Evolutionary conservation across 1,139 yeast species (phyloP), one percentile per base, ranked within the genome.

Genomic region (Yamadazyma dushanensis): DNA sequence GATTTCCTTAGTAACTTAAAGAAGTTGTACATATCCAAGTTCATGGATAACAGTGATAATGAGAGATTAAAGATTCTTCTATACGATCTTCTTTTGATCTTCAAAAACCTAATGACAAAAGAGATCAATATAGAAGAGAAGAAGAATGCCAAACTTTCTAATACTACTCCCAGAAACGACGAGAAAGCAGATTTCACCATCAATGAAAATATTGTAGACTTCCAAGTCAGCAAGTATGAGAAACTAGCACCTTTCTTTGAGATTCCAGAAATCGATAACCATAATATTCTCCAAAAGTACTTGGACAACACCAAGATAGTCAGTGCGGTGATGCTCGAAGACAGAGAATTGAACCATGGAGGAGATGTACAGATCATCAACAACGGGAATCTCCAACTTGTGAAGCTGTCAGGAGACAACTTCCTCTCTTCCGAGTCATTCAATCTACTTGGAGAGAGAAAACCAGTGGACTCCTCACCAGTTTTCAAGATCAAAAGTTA

Each of bases 61-160:
- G 75, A 76, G 32, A 76, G 76, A 44, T 53, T 83, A 41, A 76
- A 74, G 47, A 76, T 83, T 36, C 59, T 83, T 43, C 59, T 83
- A 2, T 81, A 80, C 48, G 92, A 84, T 52, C 65, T 83, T 30
- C 57, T 83, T 26, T 59, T 80, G 3, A 72, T 85, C 3, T 61
- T 82, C 49, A 81, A 80, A 50, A 57, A 58, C 2, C 52, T 67
- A 2, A 44, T 67, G 8, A 56, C 64, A 2, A 60, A 43, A 20
- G 52, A 46, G 26, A 15, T 35, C n/a, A 23, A 11, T 14, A 14
- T 17, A 5, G 25, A 25, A 8, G 28, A 29, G 14, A 17, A 20
- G 11, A 35, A 29, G 17, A 25, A 20, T 15, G 6, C 25, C 8
- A 7, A n/a, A 7, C 4, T 11, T 20, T 9, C 20, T 26, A 17